Percentiles rank a stretch among this genome's conserved stretches.
phyloP scores from a whole-genome alignment of 768 basidiomycete genomes.

The Podaxis sp. region DNA sequence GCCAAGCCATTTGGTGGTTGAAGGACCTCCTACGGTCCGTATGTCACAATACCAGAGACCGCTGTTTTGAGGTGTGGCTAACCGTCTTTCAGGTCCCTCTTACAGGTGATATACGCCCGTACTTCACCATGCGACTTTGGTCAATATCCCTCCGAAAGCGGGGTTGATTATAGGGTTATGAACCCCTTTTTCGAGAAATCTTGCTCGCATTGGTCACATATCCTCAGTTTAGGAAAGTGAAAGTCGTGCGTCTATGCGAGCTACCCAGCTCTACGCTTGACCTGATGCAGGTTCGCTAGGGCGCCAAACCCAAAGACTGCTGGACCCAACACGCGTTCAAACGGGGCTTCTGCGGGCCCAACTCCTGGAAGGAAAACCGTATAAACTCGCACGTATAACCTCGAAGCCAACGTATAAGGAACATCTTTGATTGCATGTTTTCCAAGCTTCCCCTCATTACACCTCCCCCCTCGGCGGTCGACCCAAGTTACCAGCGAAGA shows the following conservation, averaged over 20 bases:
- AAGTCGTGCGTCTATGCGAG: constrained; percentile 33
- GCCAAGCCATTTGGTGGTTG: constrained; percentile 91
- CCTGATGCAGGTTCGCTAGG: neutral
- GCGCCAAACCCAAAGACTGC: neutral
- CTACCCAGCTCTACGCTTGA: neutral
- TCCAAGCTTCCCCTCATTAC: neutral
- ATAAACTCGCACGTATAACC: no score
- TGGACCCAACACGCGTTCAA: constrained; percentile 21
- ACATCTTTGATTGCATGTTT: no score
- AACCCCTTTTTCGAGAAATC: constrained; percentile 83
- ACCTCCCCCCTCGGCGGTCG: neutral
- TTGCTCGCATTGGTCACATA: constrained; percentile 84
- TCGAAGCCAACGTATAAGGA: no score
- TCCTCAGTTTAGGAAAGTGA: constrained; percentile 63
- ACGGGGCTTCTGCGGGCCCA: constrained; percentile 45
- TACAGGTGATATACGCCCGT: constrained; percentile 85
- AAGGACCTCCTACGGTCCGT: constrained; percentile 65
- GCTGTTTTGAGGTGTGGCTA: neutral
- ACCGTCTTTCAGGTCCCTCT: constrained; percentile 62
- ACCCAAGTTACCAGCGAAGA: neutral
- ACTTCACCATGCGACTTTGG: constrained; percentile 77
- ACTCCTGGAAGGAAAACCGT: constrained; percentile 68
- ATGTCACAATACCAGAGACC: constrained; percentile 11
- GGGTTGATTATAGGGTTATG: constrained; percentile 79
- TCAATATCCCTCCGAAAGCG: constrained; percentile 79